Conservation (phyloP, 73 alveolate species). For the Breviolum minutum region DNA sequence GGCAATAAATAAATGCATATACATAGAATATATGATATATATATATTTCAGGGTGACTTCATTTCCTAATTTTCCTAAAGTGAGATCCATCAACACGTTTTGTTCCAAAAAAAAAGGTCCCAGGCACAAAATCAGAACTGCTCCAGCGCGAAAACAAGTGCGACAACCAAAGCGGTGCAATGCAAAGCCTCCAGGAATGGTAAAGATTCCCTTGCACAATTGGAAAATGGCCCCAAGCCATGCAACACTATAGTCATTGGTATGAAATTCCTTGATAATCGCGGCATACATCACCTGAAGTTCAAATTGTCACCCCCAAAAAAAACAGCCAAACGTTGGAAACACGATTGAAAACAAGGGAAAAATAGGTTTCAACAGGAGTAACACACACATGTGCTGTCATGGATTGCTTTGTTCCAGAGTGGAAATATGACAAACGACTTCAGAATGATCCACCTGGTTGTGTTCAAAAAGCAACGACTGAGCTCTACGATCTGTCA, state of each 20-base stretch:
- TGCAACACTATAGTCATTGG: neutral
- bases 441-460: no score
- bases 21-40: neutral
- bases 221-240: constrained; percentile 35
- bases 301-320: neutral
- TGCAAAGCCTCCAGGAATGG: constrained; percentile 72
- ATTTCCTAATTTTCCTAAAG: no score
- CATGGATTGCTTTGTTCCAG: no score
- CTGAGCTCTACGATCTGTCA: neutral
- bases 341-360: neutral
- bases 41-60: no score
- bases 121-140: constrained; percentile 8
- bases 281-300: neutral
- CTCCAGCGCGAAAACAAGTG: constrained; percentile 22
- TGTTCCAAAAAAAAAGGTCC: neutral
- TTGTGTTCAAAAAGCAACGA: neutral
- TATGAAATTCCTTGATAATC: neutral
- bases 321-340: neutral
- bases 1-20: neutral
- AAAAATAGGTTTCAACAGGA: no score
- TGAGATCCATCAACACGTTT: no score
- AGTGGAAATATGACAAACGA: no score
- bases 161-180: constrained; percentile 52
- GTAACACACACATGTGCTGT: no score
- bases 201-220: constrained; percentile 32